Evolutionary conservation across 108 stramenopile species (phyloP).

Genomic region (Asterionellopsis glacialis): DNA sequence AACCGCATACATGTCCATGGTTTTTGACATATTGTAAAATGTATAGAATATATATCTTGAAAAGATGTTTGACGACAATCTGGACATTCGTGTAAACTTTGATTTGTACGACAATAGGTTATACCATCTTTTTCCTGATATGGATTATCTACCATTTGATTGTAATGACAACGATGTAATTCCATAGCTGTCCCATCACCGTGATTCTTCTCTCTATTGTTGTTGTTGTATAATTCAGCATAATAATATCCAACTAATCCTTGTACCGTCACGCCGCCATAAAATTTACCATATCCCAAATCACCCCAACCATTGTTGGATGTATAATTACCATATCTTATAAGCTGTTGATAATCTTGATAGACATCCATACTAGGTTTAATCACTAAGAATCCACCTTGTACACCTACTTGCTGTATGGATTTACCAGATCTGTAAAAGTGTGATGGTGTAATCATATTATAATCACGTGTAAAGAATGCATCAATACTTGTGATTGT

Average conservation of each 20-base stretch:
- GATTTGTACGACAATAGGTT: constrained; percentile 46
- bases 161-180: constrained; percentile 76
- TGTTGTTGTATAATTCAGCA: constrained; percentile 10
- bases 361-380: constrained; percentile 60
- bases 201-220: constrained; percentile 36
- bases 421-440: constrained; percentile 16
- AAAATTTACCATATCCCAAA: constrained; percentile 60
- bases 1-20: constrained; percentile 58
- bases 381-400: constrained; percentile 89
- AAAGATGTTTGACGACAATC: constrained; percentile 58
- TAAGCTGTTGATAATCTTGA: constrained; percentile 49
- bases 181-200: constrained; percentile 27
- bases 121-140: constrained; percentile 19
- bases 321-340: constrained; percentile 58
- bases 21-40: constrained; percentile 86
- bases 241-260: constrained; percentile 79
- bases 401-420: constrained; percentile 58
- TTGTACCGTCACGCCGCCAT: constrained; percentile 49
- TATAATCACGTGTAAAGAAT: constrained; percentile 72
- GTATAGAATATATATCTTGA: constrained; percentile 45
- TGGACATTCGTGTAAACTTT: constrained; percentile 33
- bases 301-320: constrained; percentile 56
- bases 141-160: constrained; percentile 73
- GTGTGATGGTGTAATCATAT: constrained; percentile 33
- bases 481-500: constrained; percentile 33